These are phyloP conservation scores for Sporothrix phasma DNA, from an alignment of 2,329 filamentous ascomycete genomes.

Conservation along the genomic window DNA sequence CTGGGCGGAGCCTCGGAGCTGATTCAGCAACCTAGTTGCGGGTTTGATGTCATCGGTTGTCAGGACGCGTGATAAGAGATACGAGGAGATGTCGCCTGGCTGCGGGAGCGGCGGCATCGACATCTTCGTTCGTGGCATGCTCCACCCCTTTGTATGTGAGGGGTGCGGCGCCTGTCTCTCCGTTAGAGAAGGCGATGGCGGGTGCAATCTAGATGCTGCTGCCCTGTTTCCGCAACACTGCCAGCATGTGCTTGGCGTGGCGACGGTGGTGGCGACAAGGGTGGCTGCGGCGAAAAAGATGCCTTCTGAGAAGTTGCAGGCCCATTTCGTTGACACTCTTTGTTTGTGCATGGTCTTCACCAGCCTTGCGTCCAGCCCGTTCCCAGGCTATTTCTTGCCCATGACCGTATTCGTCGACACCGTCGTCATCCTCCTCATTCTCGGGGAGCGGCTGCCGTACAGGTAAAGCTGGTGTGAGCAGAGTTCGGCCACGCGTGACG, in stretches of 20 bases:
- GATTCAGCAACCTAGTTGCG: constrained; percentile 75
- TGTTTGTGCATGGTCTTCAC: background rate
- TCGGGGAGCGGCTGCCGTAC: constrained; percentile 71
- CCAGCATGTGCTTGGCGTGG: constrained; percentile 8
- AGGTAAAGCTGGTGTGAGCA: constrained; percentile 75
- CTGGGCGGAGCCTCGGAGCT: constrained; percentile 61
- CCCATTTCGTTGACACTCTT: background rate
- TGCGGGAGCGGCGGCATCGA: constrained; percentile 75
- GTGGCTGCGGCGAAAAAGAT: constrained; percentile 12
- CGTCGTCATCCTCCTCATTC: constrained; percentile 40
- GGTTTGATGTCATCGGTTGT: constrained; percentile 96
- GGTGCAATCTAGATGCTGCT: background rate
- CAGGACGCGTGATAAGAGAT: constrained; percentile 80
- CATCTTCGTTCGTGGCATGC: constrained; percentile 89
- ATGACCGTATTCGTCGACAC: constrained; percentile 36
- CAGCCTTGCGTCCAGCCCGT: constrained; percentile 26
- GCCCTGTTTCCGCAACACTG: background rate
- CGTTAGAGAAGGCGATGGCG: constrained; percentile 20
- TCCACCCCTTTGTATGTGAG: constrained; percentile 55
- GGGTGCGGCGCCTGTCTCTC: constrained; percentile 15
- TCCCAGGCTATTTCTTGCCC: constrained; percentile 39
- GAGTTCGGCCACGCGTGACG: constrained; percentile 70
- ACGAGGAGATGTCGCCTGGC: constrained; percentile 71
- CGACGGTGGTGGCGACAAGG: constrained; percentile 17
- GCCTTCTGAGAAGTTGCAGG: background rate